Base-by-base conservation (phyloP, 176 grass and related monocot genomes). In the Phyllostachys edulis region DNA sequence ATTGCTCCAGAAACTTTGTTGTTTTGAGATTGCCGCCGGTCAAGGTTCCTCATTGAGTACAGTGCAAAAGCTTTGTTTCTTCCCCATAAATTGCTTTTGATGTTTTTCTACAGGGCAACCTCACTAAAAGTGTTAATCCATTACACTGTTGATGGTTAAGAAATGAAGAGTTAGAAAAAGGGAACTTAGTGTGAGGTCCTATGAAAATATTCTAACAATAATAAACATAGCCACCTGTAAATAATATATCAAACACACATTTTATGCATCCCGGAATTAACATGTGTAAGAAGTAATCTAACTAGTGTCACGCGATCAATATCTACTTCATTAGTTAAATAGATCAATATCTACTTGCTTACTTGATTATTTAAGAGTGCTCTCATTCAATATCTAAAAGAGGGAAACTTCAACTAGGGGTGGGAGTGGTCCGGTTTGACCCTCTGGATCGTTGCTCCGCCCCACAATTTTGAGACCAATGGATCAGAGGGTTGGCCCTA, bases 1-100 rank as follows among this genome's bases (percentile, higher is more conserved):
- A 97, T 91, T 24, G 79, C 59, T 71, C 78, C 88, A 62, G 80
- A 82, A 59, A 86, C 73, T 38, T 80, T 87, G 49, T 34, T 74
- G 84, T 39, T 83, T 27, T 87, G 67, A 50, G 67, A 83, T 49
- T 86, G 66, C 57, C 49, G 86, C 66, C 82, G 40, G 82, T 83
- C 75, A 90, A 82, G 67, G 18, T 67, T 83, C 80, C 59, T 86
- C 65, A 60, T 86, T 72, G 49, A 67, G 67, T 87, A 79, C 37
- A 61, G 74, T 68, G 32, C 41, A 79, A 23, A 73, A 74, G 67
- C 74, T 79, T 67, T 73, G 79, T 39, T 79, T 68, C 27, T 83
- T 74, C 79, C 67, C 84, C 88, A 87, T 90, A 78, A 83, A 66
- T 61, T 74, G 46, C 10, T 90, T 50, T 79, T 24, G 18, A 65